Evolutionary conservation across 2,329 filamentous ascomycete species (phyloP).

Genomic region (Aureobasidium lini): DNA sequence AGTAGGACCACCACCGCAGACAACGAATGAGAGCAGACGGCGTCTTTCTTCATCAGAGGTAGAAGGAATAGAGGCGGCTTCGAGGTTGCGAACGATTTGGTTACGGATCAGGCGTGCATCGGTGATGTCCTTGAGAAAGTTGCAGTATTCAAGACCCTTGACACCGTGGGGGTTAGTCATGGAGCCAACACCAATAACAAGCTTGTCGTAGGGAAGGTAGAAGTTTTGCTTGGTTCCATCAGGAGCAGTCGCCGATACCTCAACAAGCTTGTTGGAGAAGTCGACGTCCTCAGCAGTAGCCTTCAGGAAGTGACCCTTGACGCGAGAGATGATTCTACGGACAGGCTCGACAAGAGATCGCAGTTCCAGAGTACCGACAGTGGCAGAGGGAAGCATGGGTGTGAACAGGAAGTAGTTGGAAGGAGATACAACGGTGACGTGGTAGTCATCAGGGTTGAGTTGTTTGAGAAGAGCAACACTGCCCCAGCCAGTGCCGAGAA

Average conservation of each 20-base stretch:
- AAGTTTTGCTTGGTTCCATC: conserved; percentile 70
- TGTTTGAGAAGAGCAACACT: conserved; percentile 87
- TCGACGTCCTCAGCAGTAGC: conserved; percentile 83
- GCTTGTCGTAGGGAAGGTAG: conserved; percentile 95
- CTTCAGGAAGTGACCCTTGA: conserved; percentile 83
- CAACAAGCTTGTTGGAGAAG: conserved; percentile 83
- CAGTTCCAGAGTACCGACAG: conserved; percentile 87
- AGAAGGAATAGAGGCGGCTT: conserved; percentile 85
- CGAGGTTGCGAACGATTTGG: conserved; percentile 79
- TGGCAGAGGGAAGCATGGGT: conserved; percentile 94
- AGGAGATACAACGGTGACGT: conserved; percentile 90
- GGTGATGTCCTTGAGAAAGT: conserved; percentile 91
- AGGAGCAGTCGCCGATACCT: conserved; percentile 67
- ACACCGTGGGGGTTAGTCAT: conserved; percentile 93
- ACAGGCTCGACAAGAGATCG: conserved; percentile 90
- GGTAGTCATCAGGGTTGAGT: conserved; percentile 83
- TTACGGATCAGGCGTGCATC: conserved; percentile 88
- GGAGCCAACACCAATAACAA: conserved; percentile 86
- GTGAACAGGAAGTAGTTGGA: conserved; percentile 98
- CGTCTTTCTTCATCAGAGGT: conserved; percentile 81
- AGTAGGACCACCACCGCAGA: conserved; percentile 90
- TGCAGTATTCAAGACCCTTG: conserved; percentile 85
- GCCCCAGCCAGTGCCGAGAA: conserved; percentile 92
- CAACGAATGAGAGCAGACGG: conserved; percentile 86
- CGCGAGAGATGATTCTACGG: conserved; percentile 67